Base-by-base conservation (phyloP, 116 monocot genomes). In the Posidonia oceanica region DNA sequence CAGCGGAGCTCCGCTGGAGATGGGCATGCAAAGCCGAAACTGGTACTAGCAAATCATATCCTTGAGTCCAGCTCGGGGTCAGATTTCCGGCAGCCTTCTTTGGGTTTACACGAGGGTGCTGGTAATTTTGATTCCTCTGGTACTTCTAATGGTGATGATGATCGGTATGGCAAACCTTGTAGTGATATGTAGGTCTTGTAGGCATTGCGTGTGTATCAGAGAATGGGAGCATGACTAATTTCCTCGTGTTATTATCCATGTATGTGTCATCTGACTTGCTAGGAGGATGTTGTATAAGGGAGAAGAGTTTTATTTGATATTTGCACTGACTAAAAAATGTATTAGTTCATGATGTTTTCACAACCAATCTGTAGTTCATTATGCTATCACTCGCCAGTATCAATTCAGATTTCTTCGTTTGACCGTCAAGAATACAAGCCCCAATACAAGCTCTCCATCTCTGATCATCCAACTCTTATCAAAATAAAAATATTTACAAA, bases 41-140 rank as follows among this genome's bases (percentile, higher is more conserved):
- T 80, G 13, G 66, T 82, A n/a, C 63, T 80, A 4, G 73, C 68
- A 2, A 59, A 77, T 22, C 79, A 78, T 38, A 88, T 90, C 60
- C 83, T 85, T 5, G 87, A 96, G 70, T 95, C 91, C 5, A 88
- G 88, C 72, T 81, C 91, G 0, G 81, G 77, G 39, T 82, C 81
- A 15, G 83, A 79, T 54, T 80, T 84, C 42, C 72, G n/a, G 41
- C 59, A 44, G 42, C 58, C 21, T 13, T 52, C 36, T 61, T 72
- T 36, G 16, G 51, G 44, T 10, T 61, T 37, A 73, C 48, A 13
- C 13, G 44, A 48, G 39, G 39, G 38, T 12, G 56, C 36, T 6
- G 38, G 14, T 13, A 36, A 54, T 37, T 18, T 57, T 57, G 70
- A 57, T 18, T 58, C 57, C 15, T 57, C 70, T 12, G 56, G 70